Evolutionary conservation across 2,329 filamentous ascomycete genomes (phyloP).

Genomic region (Curvularia hawaiiensis): DNA sequence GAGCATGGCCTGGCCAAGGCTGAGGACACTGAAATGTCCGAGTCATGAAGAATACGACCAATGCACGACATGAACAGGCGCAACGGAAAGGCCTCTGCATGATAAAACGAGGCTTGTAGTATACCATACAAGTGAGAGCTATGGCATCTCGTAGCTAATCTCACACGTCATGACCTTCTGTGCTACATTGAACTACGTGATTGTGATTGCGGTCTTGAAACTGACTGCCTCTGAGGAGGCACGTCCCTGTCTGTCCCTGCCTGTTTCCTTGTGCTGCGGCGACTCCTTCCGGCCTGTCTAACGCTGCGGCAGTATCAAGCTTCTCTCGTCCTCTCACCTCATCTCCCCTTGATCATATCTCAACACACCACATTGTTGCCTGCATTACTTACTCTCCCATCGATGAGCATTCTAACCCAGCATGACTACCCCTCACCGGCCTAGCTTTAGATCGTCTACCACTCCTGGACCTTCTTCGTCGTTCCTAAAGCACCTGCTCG

Average conservation of each 20-base stretch:
- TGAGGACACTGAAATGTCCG: constrained; percentile 45
- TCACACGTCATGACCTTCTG: constrained; percentile 31
- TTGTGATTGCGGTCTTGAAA: not conserved
- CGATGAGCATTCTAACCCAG: constrained; percentile 24
- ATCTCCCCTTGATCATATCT: constrained; percentile 2
- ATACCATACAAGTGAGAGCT: constrained; percentile 40
- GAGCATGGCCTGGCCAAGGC: constrained; percentile 90
- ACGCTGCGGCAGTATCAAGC: not conserved
- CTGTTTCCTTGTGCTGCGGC: not conserved
- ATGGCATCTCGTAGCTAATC: constrained; percentile 32
- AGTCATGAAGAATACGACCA: constrained; percentile 37
- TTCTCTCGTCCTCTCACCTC: constrained; percentile 3
- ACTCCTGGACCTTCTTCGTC: constrained; percentile 22
- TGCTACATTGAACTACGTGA: too few species aligned
- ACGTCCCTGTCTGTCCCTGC: not conserved
- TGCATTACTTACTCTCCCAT: constrained; percentile 25
- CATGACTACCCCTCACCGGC: constrained; percentile 33
- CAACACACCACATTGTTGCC: constrained; percentile 13
- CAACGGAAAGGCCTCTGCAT: constrained; percentile 30
- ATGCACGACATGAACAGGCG: constrained; percentile 26
- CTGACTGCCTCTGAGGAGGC: not conserved
- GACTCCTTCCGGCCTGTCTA: not conserved
- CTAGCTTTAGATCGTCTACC: constrained; percentile 9
- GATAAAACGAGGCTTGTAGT: constrained; percentile 40
- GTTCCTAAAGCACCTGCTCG: constrained; percentile 33